These are phyloP conservation scores for Aspergillus aculeatus DNA, from an alignment of 2,329 filamentous ascomycete genomes.

Conservation along the genomic window DNA sequence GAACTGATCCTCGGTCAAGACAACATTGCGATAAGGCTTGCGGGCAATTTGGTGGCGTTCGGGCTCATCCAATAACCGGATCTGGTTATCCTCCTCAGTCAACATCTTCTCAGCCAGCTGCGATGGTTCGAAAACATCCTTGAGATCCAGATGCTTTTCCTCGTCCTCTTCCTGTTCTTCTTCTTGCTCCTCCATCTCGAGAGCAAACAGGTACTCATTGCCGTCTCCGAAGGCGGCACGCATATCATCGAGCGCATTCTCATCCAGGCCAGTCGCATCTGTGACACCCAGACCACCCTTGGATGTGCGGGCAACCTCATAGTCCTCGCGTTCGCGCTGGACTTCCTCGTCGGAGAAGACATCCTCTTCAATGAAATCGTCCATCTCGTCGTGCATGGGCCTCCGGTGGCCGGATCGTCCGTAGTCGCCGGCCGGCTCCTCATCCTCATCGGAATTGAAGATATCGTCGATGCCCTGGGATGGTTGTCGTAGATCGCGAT, in stretches of 20 bases:
- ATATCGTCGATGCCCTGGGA: conserved; percentile 82
- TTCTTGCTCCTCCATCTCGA: conserved; percentile 83
- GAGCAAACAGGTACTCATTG: conserved; percentile 91
- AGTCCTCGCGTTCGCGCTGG: conserved; percentile 74
- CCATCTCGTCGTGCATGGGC: conserved; percentile 73
- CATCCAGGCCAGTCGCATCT: conserved; percentile 81
- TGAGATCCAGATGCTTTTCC: conserved; percentile 84
- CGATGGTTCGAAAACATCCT: conserved; percentile 97
- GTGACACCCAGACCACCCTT: conserved; percentile 66
- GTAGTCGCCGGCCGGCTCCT: conserved; percentile 55
- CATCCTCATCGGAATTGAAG: conserved; percentile 92
- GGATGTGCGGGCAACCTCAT: conserved; percentile 81
- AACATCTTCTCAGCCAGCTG: conserved; percentile 91
- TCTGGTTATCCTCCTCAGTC: conserved; percentile 90
- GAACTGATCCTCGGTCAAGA: conserved; percentile 79
- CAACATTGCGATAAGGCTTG: conserved; percentile 79
- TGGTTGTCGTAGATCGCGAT: conserved; percentile 56
- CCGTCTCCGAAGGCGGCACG: conserved; percentile 93
- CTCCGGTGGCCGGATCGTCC: conserved; percentile 52
- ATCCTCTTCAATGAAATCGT: conserved; percentile 96
- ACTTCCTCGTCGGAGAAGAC: conserved; percentile 82
- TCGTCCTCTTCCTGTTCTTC: conserved; percentile 73
- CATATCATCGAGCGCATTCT: conserved; percentile 93
- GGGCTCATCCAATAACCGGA: conserved; percentile 83
- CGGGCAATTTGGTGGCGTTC: conserved; percentile 92